Base-by-base conservation (phyloP, 1,284 basidiomycete genomes). In the Amylostereum chailletii region DNA sequence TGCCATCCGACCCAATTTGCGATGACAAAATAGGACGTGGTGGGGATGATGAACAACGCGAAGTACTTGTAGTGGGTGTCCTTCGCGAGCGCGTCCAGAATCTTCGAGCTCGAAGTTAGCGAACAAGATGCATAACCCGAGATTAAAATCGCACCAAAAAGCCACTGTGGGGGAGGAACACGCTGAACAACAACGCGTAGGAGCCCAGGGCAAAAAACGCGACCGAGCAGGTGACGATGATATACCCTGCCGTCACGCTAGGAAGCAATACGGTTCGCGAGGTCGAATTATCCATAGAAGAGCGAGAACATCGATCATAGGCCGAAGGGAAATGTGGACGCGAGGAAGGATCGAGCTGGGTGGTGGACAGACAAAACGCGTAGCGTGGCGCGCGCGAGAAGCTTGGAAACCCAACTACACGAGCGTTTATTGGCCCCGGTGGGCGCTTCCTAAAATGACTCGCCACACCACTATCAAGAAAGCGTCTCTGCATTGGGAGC, bases 1-100 rank as follows among this genome's bases (percentile, higher is more conserved):
- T 94, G 90, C 91, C 92, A 95, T 42, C 92, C 91, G 37, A 93
- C 90, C 94, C 94, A 97, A 61, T 96, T 96, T 40, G 92, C 90
- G 60, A 97, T 96, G 47, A 91, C 86, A 64, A 92, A 94, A 67
- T 90, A 93, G 34, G 86, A 75, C 10, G 75, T 81, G 11, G 85
- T 85, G 27, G 94, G 92, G 45, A 96, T 75, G 44, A 94, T 72
- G 40, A 95, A 68, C 9, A 93, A 68, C 9, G 73, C 61, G 56
- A 94, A 81, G 67, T 94, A 95, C 68, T 94, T 94, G 80, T 94
- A 94, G 63, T 94, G 89, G 11, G 71, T 77, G 66, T 94, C 92
- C 30, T 65, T 60, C 3, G 77, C 79, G 5, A 91, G 66, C 42
- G 65, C 59, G 61, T 85, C 79, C 51, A 90, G 68, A 36, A 79